Conservation (phyloP, 441 rosid species). For the Populus hybrid region DNA sequence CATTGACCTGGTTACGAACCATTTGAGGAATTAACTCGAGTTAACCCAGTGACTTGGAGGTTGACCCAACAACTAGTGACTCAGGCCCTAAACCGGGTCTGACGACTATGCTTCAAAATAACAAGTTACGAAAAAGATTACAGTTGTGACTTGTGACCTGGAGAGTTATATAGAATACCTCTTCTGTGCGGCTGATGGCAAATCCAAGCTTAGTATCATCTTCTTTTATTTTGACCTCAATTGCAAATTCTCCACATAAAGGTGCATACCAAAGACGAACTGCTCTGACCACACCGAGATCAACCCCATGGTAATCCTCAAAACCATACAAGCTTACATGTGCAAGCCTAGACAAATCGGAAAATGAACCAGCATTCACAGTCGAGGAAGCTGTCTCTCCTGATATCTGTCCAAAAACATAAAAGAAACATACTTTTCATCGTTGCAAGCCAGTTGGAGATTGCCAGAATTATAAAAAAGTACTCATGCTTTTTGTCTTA, state of each 20-base stretch:
- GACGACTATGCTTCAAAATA: background rate
- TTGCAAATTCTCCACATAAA: conserved; percentile 54
- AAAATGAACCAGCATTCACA: conserved; percentile 73
- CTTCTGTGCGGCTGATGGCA: conserved; percentile 95
- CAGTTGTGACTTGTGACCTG: background rate
- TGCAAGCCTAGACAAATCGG: conserved; percentile 76
- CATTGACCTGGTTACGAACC: too few species aligned
- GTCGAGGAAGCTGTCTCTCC: conserved; percentile 93
- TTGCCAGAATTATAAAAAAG: background rate
- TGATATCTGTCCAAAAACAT: conserved; percentile 50
- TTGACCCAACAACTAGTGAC: too few species aligned
- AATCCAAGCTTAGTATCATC: conserved; percentile 86
- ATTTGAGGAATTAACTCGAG: too few species aligned
- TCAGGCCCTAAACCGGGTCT: background rate
- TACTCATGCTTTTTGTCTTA: background rate
- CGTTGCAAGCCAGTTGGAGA: background rate
- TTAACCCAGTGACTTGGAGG: too few species aligned
- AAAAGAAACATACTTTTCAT: background rate
- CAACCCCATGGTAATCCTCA: conserved; percentile 96
- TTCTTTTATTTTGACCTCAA: conserved; percentile 72
- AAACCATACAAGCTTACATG: conserved; percentile 83
- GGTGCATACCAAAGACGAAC: conserved; percentile 94
- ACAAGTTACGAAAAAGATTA: background rate
- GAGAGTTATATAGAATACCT: conserved; percentile 47
- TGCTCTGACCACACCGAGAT: conserved; percentile 90